Evolutionary conservation across 2,329 filamentous ascomycete species (phyloP).

Genomic region (Mariannaea elegans): DNA sequence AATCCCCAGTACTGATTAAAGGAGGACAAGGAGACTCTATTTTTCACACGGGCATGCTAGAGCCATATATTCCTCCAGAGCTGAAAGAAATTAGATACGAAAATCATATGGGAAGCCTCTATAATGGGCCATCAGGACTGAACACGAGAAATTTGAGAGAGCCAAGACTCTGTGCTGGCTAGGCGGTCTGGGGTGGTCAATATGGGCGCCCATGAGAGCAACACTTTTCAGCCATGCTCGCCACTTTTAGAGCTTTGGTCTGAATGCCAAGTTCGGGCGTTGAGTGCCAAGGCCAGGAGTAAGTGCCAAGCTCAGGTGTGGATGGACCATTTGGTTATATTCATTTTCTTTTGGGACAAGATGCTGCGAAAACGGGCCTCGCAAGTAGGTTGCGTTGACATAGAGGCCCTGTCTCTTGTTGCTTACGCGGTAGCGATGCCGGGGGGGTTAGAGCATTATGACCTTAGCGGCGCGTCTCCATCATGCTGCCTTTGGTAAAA

Average conservation of each 20-base stretch:
- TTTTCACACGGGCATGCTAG: slow-evolving; percentile 33
- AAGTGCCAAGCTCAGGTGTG: slow-evolving; percentile 1
- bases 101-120: background rate
- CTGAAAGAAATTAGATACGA: background rate
- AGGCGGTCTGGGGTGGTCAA: slow-evolving; percentile 13
- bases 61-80: slow-evolving; percentile 19
- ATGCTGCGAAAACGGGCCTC: background rate
- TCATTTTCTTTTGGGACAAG: background rate
- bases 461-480: background rate
- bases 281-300: background rate
- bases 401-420: background rate
- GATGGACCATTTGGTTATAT: slow-evolving; percentile 6
- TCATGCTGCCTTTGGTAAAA: background rate
- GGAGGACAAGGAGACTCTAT: slow-evolving; percentile 27
- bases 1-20: slow-evolving; percentile 9
- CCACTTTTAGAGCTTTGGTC: background rate
- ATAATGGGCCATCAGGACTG: slow-evolving; percentile 21
- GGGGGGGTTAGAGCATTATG: background rate
- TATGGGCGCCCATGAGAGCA: slow-evolving; percentile 14
- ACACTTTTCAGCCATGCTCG: slow-evolving; percentile 16
- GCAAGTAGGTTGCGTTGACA: slow-evolving; percentile 5
- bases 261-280: too few relatives aligned
- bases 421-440: background rate
- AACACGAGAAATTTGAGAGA: slow-evolving; percentile 34
- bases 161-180: slow-evolving; percentile 17